phyloP scores from a whole-genome alignment of 345 rosid genomes.

The Noccaea caerulescens region DNA sequence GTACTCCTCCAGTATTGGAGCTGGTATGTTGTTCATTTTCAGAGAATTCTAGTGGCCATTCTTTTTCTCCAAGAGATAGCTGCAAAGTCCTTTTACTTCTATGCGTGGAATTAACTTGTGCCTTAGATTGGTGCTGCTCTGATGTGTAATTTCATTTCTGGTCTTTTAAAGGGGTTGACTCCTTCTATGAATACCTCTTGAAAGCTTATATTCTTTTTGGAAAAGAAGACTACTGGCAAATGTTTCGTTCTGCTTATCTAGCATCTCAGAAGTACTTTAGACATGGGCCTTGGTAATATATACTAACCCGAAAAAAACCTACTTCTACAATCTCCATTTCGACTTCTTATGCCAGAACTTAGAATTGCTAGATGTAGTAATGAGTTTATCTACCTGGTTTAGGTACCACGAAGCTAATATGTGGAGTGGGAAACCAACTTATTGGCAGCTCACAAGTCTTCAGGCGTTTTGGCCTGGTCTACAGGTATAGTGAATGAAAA shows the following conservation, averaged over 20 bases:
- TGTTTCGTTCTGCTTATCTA: slow-evolving; percentile 91
- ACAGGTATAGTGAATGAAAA: slow-evolving; percentile 59
- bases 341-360: slow-evolving; percentile 3
- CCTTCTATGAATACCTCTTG: slow-evolving; percentile 90
- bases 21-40: slow-evolving; percentile 60
- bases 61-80: not conserved
- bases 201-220: slow-evolving; percentile 95
- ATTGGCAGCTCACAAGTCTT: slow-evolving; percentile 99
- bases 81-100: slow-evolving; percentile 10
- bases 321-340: slow-evolving; percentile 27
- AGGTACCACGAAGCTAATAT: slow-evolving; percentile 99
- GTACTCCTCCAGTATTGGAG: slow-evolving; percentile 92
- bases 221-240: slow-evolving; percentile 94
- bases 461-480: slow-evolving; percentile 99
- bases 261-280: slow-evolving; percentile 92
- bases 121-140: slow-evolving; percentile 15
- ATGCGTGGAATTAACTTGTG: slow-evolving; percentile 13
- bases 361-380: slow-evolving; percentile 23
- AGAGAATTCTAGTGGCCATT: not conserved
- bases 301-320: slow-evolving; percentile 17
- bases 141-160: slow-evolving; percentile 38
- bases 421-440: slow-evolving; percentile 94
- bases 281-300: slow-evolving; percentile 88
- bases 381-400: slow-evolving; percentile 27
- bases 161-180: slow-evolving; percentile 82